Evolutionary conservation across 345 rosid genomes (phyloP), one percentile per base, ranked within the genome.

Genomic region (Linum trigynum): DNA sequence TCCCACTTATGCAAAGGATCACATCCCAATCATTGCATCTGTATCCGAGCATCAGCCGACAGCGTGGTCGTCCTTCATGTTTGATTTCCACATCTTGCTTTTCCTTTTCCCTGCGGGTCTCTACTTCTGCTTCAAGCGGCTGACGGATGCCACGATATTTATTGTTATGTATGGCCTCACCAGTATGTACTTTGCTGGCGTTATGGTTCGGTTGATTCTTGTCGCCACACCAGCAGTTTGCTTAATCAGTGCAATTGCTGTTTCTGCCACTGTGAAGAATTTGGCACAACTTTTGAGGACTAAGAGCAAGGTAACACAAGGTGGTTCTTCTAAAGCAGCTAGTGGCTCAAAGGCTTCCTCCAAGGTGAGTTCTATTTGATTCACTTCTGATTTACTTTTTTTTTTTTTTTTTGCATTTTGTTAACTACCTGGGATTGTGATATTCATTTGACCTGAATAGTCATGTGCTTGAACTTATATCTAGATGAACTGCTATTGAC

Each of bases 31-130:
- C 61, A 95, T 95, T 72, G 99, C 99, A 35, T 95, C 99, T 69
- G 99, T 95, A 63, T 95, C 99, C n/a, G 99, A 95, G 90, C 99
- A 95, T 84, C 99, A 95, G 78, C 99, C 99, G 42, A 95, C 99
- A 1, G 99, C 99, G 0, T 95, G 99, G 99, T 95, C 99, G 38
- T 95, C 99, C 62, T 95, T 91, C 84, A 90, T 94, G 99, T 92
- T 91, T 73, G 99, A 94, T 66, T 94, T 84, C 70, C 99, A 94
- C 66, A 94, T 90, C 69, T 80, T 94, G 70, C 97, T 94, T 73
- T 84, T 94, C 86, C 92, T 94, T 75, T 94, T 94, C 83, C 99
- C 99, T 17, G 97, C 99, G 0, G 99, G 99, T 17, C 97, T 94
- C 67, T 94, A 90, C 77, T 94, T 94, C 83, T 94, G 99, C 78